Evolutionary conservation across 2,329 filamentous ascomycete genomes (phyloP).

Genomic region (Alternaria ethzedia): DNA sequence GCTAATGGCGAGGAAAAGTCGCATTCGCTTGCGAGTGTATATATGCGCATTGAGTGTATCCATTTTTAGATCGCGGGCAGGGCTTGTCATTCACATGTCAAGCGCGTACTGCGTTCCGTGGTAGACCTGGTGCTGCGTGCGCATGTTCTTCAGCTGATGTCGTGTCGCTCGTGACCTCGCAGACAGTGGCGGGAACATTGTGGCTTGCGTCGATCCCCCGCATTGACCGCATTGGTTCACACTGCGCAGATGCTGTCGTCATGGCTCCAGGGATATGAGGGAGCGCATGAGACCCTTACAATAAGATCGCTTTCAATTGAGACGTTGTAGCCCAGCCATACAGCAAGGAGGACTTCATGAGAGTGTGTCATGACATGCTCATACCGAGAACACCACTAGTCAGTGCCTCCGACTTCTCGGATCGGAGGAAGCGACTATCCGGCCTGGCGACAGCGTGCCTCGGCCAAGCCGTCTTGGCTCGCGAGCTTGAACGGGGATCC

Average conservation of each 20-base stretch:
- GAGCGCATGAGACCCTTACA: not conserved
- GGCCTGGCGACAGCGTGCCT: not conserved
- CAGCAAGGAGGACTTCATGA: not conserved
- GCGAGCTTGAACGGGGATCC: not conserved
- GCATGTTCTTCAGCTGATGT: not conserved
- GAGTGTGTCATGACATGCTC: not conserved
- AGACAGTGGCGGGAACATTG: not conserved
- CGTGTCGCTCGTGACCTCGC: not conserved
- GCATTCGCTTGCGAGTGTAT: not conserved
- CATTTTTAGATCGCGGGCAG: not conserved
- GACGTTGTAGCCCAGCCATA: not conserved
- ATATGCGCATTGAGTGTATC: not conserved
- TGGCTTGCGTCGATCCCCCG: slow-evolving; percentile 10
- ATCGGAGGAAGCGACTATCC: not conserved
- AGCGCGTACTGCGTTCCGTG: not conserved
- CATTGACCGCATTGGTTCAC: not conserved
- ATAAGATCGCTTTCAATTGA: not conserved
- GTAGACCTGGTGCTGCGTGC: not conserved
- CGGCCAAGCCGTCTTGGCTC: slow-evolving; percentile 9
- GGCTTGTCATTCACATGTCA: not conserved
- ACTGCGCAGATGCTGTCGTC: not conserved
- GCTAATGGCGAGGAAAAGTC: not conserved
- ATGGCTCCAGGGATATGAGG: not conserved
- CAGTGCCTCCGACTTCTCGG: slow-evolving; percentile 2
- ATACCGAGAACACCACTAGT: not conserved